phyloP scores from a whole-genome alignment of 352 stramenopile genomes.

The Phytophthora colocasiae region DNA sequence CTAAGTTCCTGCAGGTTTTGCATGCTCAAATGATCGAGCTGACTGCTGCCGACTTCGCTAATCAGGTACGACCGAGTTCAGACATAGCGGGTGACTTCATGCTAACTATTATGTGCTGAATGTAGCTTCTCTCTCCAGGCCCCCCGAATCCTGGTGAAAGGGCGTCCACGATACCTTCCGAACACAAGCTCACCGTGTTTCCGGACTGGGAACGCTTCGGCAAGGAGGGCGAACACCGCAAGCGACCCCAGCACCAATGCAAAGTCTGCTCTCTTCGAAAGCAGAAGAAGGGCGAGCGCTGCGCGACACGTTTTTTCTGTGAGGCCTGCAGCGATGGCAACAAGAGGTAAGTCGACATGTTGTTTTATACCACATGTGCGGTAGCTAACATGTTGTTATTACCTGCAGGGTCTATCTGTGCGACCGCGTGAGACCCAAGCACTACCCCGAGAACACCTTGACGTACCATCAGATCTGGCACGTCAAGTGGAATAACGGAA shows the following conservation, averaged over 20 bases:
- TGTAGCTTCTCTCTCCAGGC: not conserved
- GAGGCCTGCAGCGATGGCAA: not conserved
- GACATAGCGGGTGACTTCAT: too few relatives aligned
- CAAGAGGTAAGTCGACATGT: not conserved
- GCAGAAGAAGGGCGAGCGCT: not conserved
- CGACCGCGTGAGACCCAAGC: too few relatives aligned
- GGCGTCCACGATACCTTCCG: not conserved
- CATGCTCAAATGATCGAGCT: slow-evolving; percentile 24
- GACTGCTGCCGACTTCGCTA: slow-evolving; percentile 1
- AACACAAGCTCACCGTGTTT: not conserved
- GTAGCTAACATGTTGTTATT: not conserved
- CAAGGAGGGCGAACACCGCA: not conserved
- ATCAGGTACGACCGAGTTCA: not conserved
- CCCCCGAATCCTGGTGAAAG: not conserved
- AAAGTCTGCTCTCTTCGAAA: not conserved
- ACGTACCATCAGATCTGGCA: not conserved
- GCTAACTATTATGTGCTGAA: too few relatives aligned
- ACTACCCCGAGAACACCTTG: too few relatives aligned
- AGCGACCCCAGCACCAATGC: not conserved
- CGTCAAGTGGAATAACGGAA: not conserved
- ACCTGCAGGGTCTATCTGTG: too few relatives aligned
- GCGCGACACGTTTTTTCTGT: not conserved
- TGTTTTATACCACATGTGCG: too few relatives aligned
- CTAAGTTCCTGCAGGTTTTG: slow-evolving; percentile 12
- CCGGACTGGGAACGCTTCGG: not conserved